phyloP scores from a whole-genome alignment of 2,329 filamentous ascomycete species.

The Penicillium janthinellum region DNA sequence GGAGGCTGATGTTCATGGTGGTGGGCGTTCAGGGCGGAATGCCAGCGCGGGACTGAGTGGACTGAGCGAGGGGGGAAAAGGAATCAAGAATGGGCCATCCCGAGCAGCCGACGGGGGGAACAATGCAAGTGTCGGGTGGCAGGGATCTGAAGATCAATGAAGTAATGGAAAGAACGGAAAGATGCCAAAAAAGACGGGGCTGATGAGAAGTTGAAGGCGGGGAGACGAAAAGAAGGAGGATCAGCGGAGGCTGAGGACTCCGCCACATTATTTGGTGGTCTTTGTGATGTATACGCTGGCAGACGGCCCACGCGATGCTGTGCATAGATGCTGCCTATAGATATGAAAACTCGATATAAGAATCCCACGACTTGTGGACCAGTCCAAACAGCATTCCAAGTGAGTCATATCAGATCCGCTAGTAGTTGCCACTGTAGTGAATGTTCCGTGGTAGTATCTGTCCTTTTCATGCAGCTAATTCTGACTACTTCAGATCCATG shows the following conservation, averaged over 20 bases:
- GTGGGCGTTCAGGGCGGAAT: conserved; percentile 20
- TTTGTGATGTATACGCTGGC: background rate
- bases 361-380: background rate
- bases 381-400: background rate
- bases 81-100: conserved; percentile 21
- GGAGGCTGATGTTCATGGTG: conserved; percentile 41
- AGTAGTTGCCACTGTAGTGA: background rate
- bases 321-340: background rate
- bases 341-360: background rate
- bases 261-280: conserved; percentile 15
- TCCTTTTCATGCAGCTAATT: background rate
- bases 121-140: background rate
- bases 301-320: background rate
- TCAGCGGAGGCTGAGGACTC: conserved; percentile 14
- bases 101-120: background rate
- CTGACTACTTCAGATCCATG: too few species aligned
- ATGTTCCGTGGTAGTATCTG: background rate
- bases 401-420: background rate
- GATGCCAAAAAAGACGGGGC: conserved; percentile 10
- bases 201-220: conserved; percentile 21
- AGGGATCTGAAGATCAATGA: background rate
- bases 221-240: conserved; percentile 15
- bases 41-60: conserved; percentile 6
- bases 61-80: background rate
- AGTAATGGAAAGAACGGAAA: background rate